A percentile compares a stretch with the other conserved stretches of the same genome.
phyloP scores from a whole-genome alignment of 176 grass and related monocot species.

The Elymus sibiricus region DNA sequence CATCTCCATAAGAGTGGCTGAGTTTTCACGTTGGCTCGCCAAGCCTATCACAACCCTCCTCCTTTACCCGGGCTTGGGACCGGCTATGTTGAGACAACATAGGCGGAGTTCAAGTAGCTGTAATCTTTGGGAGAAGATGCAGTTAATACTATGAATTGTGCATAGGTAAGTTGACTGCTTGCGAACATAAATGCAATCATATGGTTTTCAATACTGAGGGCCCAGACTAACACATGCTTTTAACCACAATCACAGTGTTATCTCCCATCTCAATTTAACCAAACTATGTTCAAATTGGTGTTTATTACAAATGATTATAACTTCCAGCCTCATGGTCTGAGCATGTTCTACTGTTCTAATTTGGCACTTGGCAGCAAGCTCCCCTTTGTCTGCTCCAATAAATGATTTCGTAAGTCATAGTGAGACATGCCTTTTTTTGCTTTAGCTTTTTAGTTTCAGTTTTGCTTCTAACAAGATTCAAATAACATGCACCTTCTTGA shows the following conservation, averaged over 20 bases:
- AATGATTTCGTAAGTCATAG: not conserved
- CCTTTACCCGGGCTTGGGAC: too few relatives aligned
- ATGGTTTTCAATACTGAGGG: not conserved
- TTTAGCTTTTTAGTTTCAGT: not conserved
- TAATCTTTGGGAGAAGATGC: not conserved
- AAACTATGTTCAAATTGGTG: not conserved
- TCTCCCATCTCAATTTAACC: not conserved
- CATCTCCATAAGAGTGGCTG: too few relatives aligned
- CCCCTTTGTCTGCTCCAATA: not conserved
- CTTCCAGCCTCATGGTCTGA: constrained; percentile 1
- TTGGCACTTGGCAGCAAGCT: not conserved
- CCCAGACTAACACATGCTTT: not conserved
- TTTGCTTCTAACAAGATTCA: not conserved
- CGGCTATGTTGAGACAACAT: too few relatives aligned
- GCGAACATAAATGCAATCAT: not conserved
- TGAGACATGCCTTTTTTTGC: not conserved
- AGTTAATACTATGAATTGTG: not conserved
- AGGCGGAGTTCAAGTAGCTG: not conserved
- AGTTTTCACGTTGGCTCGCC: too few relatives aligned
- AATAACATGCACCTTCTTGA: not conserved
- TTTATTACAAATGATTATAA: not conserved
- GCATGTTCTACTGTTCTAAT: not conserved
- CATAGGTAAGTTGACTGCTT: not conserved
- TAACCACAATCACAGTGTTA: not conserved
- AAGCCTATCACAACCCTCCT: too few relatives aligned